These are phyloP conservation scores for Thermochaetoides thermophila DNA, from an alignment of 495 filamentous ascomycete genomes.

Conservation along the genomic window DNA sequence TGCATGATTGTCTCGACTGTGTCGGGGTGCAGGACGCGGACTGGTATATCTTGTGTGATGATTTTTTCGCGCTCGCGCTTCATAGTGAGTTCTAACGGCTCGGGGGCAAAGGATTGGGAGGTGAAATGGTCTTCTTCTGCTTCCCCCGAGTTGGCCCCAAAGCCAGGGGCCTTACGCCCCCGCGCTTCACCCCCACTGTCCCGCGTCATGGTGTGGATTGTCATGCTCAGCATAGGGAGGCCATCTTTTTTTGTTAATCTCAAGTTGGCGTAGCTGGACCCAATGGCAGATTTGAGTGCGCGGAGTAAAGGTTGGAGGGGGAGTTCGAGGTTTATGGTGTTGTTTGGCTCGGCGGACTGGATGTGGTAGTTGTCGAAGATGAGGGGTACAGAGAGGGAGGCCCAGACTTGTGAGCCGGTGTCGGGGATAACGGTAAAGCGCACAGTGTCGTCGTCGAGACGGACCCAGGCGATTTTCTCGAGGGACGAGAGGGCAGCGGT, in stretches of 20 bases:
- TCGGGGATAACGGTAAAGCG: constrained; percentile 94
- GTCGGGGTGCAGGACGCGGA: constrained; percentile 66
- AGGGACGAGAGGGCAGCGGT: constrained; percentile 72
- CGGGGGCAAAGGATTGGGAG: constrained; percentile 30
- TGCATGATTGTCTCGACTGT: constrained; percentile 79
- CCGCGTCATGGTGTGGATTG: constrained; percentile 53
- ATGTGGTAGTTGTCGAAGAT: constrained; percentile 84
- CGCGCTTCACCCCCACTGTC: constrained; percentile 10
- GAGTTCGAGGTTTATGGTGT: constrained; percentile 90
- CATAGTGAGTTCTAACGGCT: constrained; percentile 33
- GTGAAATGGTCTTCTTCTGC: constrained; percentile 16
- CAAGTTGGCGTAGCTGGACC: constrained; percentile 61
- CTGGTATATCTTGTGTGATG: constrained; percentile 93
- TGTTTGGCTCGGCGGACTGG: constrained; percentile 62
- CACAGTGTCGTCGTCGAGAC: constrained; percentile 68
- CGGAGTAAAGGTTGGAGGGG: constrained; percentile 67
- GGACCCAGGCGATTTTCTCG: constrained; percentile 87
- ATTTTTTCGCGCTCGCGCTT: constrained; percentile 60
- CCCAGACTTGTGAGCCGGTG: constrained; percentile 90
- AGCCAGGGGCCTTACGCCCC: too few species aligned
- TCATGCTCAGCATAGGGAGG: constrained; percentile 69
- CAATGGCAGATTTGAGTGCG: constrained; percentile 70
- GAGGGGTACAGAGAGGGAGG: constrained; percentile 52
- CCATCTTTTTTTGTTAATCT: constrained; percentile 87
- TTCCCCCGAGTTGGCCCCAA: constrained; percentile 7